Percentiles rank a stretch among this genome's conserved stretches.
These are phyloP conservation scores for Apiospora hydei DNA, from an alignment of 2,329 filamentous ascomycete species.

Conservation along the genomic window DNA sequence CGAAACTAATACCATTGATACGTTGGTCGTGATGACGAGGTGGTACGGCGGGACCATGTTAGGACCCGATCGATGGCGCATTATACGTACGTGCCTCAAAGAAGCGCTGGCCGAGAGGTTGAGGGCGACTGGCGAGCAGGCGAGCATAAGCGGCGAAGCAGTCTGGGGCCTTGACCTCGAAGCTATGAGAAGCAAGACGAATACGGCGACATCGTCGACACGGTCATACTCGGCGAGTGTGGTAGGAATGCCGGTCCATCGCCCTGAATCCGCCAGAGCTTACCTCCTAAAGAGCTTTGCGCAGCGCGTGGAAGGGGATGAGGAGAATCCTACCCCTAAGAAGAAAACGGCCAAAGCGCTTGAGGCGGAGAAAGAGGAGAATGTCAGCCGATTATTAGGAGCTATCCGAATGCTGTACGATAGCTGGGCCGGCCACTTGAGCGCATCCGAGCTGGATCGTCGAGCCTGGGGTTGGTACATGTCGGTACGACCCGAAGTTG, in stretches of 20 bases:
- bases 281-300: conserved; percentile 69
- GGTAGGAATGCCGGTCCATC: conserved; percentile 73
- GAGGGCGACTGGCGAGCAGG: conserved; percentile 50
- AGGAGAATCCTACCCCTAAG: conserved; percentile 45
- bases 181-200: conserved; percentile 51
- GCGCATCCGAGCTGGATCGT: conserved; percentile 71
- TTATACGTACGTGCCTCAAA: conserved; percentile 65
- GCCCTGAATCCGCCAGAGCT: conserved; percentile 71
- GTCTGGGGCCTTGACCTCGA: conserved; percentile 68
- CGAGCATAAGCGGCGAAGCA: conserved; percentile 56
- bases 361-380: conserved; percentile 70
- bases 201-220: conserved; percentile 37
- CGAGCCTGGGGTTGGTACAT: conserved; percentile 86
- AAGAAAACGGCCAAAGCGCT: conserved; percentile 60
- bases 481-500: conserved; percentile 77
- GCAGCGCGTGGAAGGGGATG: conserved; percentile 42
- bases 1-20: conserved; percentile 57
- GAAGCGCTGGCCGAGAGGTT: conserved; percentile 61
- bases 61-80: conserved; percentile 67
- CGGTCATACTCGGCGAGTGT: conserved; percentile 43
- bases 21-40: conserved; percentile 64
- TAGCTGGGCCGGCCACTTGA: conserved; percentile 75
- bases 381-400: conserved; percentile 72
- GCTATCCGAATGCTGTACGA: conserved; percentile 75
- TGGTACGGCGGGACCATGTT: conserved; percentile 71